These are phyloP conservation scores for Blakeslea trispora DNA, from an alignment of 371 early-diverging fungal genomes.

Conservation along the genomic window DNA sequence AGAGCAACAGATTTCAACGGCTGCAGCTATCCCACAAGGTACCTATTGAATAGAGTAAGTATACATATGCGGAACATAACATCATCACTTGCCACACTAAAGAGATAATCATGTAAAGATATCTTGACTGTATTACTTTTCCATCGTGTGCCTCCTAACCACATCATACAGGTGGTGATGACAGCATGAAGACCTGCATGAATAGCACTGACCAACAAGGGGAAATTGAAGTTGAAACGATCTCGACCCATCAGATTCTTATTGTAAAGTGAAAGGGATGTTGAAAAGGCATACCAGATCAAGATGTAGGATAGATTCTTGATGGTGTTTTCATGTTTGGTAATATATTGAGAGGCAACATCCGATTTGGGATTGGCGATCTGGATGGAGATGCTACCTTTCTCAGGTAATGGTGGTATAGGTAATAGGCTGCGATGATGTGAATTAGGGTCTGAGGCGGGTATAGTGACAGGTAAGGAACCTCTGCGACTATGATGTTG, in stretches of 20 bases:
- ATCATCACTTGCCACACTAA: slow-evolving; percentile 57
- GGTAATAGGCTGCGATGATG: slow-evolving; percentile 9
- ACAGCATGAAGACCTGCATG: slow-evolving; percentile 65
- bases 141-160: slow-evolving; percentile 29
- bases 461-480: slow-evolving; percentile 22
- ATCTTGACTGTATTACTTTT: slow-evolving; percentile 29
- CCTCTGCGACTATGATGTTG: slow-evolving; percentile 23
- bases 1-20: slow-evolving; percentile 88
- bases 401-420: slow-evolving; percentile 26
- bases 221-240: slow-evolving; percentile 75
- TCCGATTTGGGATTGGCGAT: slow-evolving; percentile 29
- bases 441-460: slow-evolving; percentile 5
- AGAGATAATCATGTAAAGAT: slow-evolving; percentile 45
- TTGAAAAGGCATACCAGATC: slow-evolving; percentile 69
- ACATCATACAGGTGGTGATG: slow-evolving; percentile 54
- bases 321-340: slow-evolving; percentile 10
- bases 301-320: slow-evolving; percentile 46
- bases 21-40: slow-evolving; percentile 89
- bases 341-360: slow-evolving; percentile 17
- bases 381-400: slow-evolving; percentile 27
- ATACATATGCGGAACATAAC: too few species aligned
- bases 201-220: slow-evolving; percentile 75
- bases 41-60: too few species aligned
- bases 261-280: slow-evolving; percentile 79
- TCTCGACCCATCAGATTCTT: slow-evolving; percentile 69